Percentiles rank a stretch among this genome's conserved stretches.
Conservation (phyloP, 495 filamentous ascomycete species). For the Tuber melanosporum region DNA sequence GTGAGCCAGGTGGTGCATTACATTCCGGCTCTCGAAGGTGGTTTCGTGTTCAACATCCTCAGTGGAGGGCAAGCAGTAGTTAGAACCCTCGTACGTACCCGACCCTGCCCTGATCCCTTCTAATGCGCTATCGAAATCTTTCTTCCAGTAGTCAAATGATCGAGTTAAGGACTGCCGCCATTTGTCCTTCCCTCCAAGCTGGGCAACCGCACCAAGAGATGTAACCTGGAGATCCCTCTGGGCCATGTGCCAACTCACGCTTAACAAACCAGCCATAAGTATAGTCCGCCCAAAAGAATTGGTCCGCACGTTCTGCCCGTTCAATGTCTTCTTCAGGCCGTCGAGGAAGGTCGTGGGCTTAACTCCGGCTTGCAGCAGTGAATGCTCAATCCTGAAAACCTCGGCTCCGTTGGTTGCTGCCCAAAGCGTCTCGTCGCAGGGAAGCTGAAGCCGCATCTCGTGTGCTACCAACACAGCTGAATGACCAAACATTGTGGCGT, state of each 20-base stretch:
- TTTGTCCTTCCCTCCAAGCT: slow-evolving; percentile 82
- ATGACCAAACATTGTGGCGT: slow-evolving; percentile 97
- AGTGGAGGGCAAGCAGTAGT: slow-evolving; percentile 38
- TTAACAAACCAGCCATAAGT: slow-evolving; percentile 88
- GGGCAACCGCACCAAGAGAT: slow-evolving; percentile 67
- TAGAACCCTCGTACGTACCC: slow-evolving; percentile 36
- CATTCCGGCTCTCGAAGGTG: slow-evolving; percentile 77
- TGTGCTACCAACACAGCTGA: slow-evolving; percentile 95
- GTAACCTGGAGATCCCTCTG: slow-evolving; percentile 92
- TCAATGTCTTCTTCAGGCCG: slow-evolving; percentile 82
- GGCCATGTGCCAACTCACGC: slow-evolving; percentile 96
- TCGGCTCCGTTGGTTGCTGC: slow-evolving; percentile 83
- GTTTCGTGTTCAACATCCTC: slow-evolving; percentile 60
- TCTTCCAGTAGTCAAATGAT: slow-evolving; percentile 92
- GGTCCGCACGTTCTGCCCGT: slow-evolving; percentile 77
- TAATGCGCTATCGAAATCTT: slow-evolving; percentile 83
- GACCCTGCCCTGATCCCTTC: slow-evolving; percentile 44
- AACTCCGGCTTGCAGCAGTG: slow-evolving; percentile 71
- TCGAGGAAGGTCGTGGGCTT: slow-evolving; percentile 86
- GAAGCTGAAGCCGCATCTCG: slow-evolving; percentile 85
- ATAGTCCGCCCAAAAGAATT: slow-evolving; percentile 94
- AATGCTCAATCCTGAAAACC: slow-evolving; percentile 78
- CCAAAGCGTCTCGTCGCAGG: slow-evolving; percentile 92
- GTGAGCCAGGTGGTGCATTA: slow-evolving; percentile 87
- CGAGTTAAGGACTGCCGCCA: slow-evolving; percentile 83